These are phyloP conservation scores for Umbelopsis vinacea DNA, from an alignment of 192 early-diverging fungal species.

Conservation along the genomic window DNA sequence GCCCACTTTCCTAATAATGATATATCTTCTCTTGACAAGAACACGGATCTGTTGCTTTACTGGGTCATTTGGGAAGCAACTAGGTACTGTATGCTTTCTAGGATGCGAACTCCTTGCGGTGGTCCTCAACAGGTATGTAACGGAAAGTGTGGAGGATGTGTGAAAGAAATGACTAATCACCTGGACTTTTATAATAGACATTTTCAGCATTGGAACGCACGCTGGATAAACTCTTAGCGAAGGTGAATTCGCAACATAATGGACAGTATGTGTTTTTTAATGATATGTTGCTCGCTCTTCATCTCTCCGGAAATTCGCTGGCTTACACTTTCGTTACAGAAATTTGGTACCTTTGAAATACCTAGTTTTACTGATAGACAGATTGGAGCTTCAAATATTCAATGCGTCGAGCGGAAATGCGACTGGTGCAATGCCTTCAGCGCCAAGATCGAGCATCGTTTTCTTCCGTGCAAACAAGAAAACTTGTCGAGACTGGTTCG, in stretches of 20 bases:
- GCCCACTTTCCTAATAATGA: neutral
- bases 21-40: neutral
- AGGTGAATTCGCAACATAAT: neutral
- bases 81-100: constrained; percentile 72
- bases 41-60: constrained; percentile 52
- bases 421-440: constrained; percentile 55
- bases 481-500: constrained; percentile 82
- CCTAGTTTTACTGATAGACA: constrained; percentile 64
- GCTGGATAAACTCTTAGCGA: constrained; percentile 39
- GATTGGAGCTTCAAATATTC: constrained; percentile 75
- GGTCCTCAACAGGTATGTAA: constrained; percentile 61
- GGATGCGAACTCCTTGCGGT: constrained; percentile 77
- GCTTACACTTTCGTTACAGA: neutral
- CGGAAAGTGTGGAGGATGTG: no score
- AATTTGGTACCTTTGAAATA: constrained; percentile 41
- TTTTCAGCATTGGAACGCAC: constrained; percentile 57
- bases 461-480: constrained; percentile 77
- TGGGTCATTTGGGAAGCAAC: constrained; percentile 81
- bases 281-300: neutral
- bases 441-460: constrained; percentile 62
- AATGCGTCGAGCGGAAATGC: constrained; percentile 66
- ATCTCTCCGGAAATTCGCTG: neutral
- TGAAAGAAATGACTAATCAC: neutral
- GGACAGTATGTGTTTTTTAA: neutral
- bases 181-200: constrained; percentile 41